These are phyloP conservation scores for Chlorencoelia australis DNA, from an alignment of 2,329 filamentous ascomycete genomes.

Conservation along the genomic window DNA sequence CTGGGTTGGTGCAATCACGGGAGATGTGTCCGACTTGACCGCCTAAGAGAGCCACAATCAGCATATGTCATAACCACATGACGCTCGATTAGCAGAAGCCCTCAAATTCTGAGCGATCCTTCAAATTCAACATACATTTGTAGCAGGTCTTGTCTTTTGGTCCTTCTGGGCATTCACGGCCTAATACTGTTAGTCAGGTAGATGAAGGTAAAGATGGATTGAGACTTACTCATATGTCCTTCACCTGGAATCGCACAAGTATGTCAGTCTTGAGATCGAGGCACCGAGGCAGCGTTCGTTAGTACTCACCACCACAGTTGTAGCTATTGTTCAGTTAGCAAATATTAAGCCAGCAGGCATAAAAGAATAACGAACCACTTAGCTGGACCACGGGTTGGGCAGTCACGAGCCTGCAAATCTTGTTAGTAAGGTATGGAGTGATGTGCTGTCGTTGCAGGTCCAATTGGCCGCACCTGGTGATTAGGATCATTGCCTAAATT, in stretches of 20 bases:
- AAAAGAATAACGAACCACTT: slow-evolving; percentile 56
- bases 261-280: slow-evolving; percentile 21
- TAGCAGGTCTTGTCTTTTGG: slow-evolving; percentile 81
- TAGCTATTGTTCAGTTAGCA: slow-evolving; percentile 42
- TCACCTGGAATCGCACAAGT: slow-evolving; percentile 34
- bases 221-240: slow-evolving; percentile 67
- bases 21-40: slow-evolving; percentile 83
- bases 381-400: slow-evolving; percentile 72
- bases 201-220: slow-evolving; percentile 6
- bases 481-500: slow-evolving; percentile 57
- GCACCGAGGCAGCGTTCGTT: no score
- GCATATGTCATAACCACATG: no score
- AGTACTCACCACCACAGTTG: slow-evolving; percentile 64
- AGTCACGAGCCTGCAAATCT: slow-evolving; percentile 62
- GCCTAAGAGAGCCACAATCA: no score
- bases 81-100: no score
- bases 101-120: no score
- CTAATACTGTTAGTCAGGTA: slow-evolving; percentile 31
- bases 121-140: slow-evolving; percentile 38
- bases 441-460: no score
- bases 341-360: slow-evolving; percentile 10
- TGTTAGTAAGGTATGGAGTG: no score
- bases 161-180: slow-evolving; percentile 83
- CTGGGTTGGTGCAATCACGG: slow-evolving; percentile 48
- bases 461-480: slow-evolving; percentile 65